A percentile compares a stretch with the other conserved stretches of the same genome.
phyloP scores from a whole-genome alignment of 2,329 filamentous ascomycete genomes.

The Fusarium sp. region DNA sequence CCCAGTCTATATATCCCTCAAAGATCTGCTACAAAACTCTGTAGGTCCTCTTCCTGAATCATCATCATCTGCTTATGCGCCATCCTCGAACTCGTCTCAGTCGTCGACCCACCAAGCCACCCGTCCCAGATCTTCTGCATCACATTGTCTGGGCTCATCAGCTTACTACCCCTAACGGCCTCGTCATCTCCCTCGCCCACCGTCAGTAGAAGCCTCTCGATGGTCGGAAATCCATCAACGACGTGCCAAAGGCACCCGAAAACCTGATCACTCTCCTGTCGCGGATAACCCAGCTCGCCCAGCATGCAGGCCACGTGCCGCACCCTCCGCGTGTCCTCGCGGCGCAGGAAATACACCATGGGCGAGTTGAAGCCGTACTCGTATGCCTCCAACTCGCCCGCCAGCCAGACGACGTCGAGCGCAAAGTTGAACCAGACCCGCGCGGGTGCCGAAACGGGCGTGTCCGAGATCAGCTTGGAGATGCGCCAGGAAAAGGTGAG shows the following conservation, averaged over 20 bases:
- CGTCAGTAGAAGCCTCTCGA: slow-evolving; percentile 55
- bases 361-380: slow-evolving; percentile 62
- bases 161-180: slow-evolving; percentile 46
- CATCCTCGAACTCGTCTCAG: slow-evolving; percentile 54
- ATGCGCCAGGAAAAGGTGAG: slow-evolving; percentile 61
- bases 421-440: slow-evolving; percentile 62
- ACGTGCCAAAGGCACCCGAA: slow-evolving; percentile 63
- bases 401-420: slow-evolving; percentile 60
- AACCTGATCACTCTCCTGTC: slow-evolving; percentile 58
- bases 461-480: slow-evolving; percentile 54
- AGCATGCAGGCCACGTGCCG: slow-evolving; percentile 59
- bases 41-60: slow-evolving; percentile 58
- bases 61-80: slow-evolving; percentile 59
- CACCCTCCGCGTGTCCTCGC: slow-evolving; percentile 59
- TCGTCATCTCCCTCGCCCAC: slow-evolving; percentile 55
- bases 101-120: slow-evolving; percentile 57
- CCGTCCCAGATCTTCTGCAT: slow-evolving; percentile 63
- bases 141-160: slow-evolving; percentile 51
- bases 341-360: slow-evolving; percentile 61
- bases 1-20: neutral
- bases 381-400: slow-evolving; percentile 62
- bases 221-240: slow-evolving; percentile 57
- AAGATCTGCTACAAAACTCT: slow-evolving; percentile 46
- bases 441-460: slow-evolving; percentile 51
- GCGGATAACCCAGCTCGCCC: slow-evolving; percentile 57